Evolutionary conservation across 2,329 filamentous ascomycete species (phyloP).

Genomic region (Cylindrodendrum hubeiense): DNA sequence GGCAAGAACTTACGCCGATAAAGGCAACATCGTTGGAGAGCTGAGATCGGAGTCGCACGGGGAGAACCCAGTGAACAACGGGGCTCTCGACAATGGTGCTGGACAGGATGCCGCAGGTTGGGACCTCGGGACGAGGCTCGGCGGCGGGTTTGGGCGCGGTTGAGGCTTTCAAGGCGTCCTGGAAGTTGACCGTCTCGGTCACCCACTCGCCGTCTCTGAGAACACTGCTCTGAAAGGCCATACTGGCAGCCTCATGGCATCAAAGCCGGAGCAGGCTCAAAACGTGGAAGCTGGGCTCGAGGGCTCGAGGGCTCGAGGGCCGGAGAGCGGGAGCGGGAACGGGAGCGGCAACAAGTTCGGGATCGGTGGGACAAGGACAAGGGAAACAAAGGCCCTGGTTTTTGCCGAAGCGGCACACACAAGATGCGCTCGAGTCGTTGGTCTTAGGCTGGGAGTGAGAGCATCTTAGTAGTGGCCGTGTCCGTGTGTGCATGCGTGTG

Average conservation of each 20-base stretch:
- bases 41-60: constrained; percentile 79
- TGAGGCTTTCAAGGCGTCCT: constrained; percentile 56
- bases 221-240: constrained; percentile 67
- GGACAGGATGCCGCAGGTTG: constrained; percentile 79
- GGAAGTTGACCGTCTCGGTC: constrained; percentile 62
- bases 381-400: background rate
- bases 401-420: constrained; percentile 9
- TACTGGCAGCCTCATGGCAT: constrained; percentile 44
- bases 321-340: constrained; percentile 2
- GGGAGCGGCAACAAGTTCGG: constrained; percentile 13
- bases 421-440: constrained; percentile 4
- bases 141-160: constrained; percentile 46
- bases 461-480: constrained; percentile 12
- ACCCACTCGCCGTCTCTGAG: constrained; percentile 69
- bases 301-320: constrained; percentile 7
- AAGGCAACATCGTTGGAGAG: constrained; percentile 86
- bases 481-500: background rate
- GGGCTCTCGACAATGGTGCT: constrained; percentile 84
- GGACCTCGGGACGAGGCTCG: constrained; percentile 53
- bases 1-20: constrained; percentile 73
- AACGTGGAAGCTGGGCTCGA: constrained; percentile 3
- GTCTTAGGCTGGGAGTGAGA: constrained; percentile 7
- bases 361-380: constrained; percentile 19
- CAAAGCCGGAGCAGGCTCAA: constrained; percentile 8
- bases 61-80: constrained; percentile 80